These are phyloP conservation scores for Boletus sp. DNA, from an alignment of 768 basidiomycete species.

Conservation along the genomic window DNA sequence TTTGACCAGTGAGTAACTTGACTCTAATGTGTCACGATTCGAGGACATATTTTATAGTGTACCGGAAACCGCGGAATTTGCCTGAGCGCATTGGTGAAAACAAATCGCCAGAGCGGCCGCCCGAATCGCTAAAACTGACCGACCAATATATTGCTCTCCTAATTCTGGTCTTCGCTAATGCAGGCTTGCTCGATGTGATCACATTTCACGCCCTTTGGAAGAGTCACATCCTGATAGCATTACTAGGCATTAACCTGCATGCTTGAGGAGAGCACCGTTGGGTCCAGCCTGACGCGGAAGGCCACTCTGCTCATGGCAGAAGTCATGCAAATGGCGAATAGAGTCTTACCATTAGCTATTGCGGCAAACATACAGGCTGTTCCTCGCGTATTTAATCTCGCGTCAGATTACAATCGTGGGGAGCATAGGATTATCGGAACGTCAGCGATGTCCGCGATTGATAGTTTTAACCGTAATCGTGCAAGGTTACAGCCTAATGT, in stretches of 20 bases:
- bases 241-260: constrained; percentile 78
- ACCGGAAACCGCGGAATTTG: constrained; percentile 52
- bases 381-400: constrained; percentile 81
- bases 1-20: constrained; percentile 67
- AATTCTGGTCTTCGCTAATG: constrained; percentile 78
- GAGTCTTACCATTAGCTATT: constrained; percentile 75
- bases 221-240: constrained; percentile 2
- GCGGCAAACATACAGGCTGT: constrained; percentile 88
- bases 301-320: constrained; percentile 92
- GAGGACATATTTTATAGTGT: constrained; percentile 47
- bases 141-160: constrained; percentile 92
- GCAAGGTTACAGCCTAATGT: constrained; percentile 61
- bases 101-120: constrained; percentile 45
- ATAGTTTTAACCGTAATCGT: constrained; percentile 91
- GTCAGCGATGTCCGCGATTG: constrained; percentile 81
- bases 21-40: not conserved
- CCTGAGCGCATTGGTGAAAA: constrained; percentile 31
- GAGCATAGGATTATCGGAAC: constrained; percentile 82
- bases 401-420: constrained; percentile 75
- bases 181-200: constrained; percentile 84
- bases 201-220: not conserved
- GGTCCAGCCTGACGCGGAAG: constrained; percentile 77
- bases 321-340: constrained; percentile 83
- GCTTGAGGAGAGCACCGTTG: constrained; percentile 76
- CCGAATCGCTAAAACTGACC: constrained; percentile 71